These are phyloP conservation scores for Sordaria brevicollis DNA, from an alignment of 495 filamentous ascomycete genomes.

Conservation along the genomic window DNA sequence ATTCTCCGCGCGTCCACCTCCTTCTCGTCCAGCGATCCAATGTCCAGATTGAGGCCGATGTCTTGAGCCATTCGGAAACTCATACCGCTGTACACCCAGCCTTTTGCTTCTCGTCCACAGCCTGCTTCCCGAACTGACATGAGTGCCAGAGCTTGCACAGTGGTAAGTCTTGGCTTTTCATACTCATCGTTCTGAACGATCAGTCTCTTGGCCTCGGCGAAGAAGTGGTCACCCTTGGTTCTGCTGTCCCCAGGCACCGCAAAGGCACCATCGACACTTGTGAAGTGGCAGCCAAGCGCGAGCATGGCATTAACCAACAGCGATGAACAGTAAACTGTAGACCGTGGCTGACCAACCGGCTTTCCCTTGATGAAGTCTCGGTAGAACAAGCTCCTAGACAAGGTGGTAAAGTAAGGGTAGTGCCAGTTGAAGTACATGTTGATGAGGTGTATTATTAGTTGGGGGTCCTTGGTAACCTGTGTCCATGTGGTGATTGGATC, in stretches of 20 bases:
- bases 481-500: conserved; percentile 79
- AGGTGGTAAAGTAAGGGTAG: conserved; percentile 89
- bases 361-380: conserved; percentile 68
- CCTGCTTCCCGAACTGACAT: conserved; percentile 97
- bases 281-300: conserved; percentile 94
- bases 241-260: conserved; percentile 58
- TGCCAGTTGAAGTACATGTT: conserved; percentile 99
- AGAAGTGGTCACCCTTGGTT: conserved; percentile 95
- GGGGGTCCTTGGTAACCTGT: conserved; percentile 65
- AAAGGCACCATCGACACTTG: conserved; percentile 60
- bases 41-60: conserved; percentile 84
- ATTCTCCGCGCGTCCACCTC: conserved; percentile 83
- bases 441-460: conserved; percentile 75
- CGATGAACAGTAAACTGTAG: conserved; percentile 72
- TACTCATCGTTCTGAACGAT: conserved; percentile 89
- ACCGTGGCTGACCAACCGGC: conserved; percentile 28
- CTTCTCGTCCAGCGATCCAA: conserved; percentile 59
- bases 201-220: conserved; percentile 84
- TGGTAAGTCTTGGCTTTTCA: conserved; percentile 81
- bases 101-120: conserved; percentile 87
- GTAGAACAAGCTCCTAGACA: conserved; percentile 84
- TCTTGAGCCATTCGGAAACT: conserved; percentile 98
- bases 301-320: conserved; percentile 92
- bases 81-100: conserved; percentile 98
- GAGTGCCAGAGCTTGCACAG: conserved; percentile 84